These are phyloP conservation scores for Pichia phayaonensis DNA, from an alignment of 805 yeast species.

Conservation along the genomic window DNA sequence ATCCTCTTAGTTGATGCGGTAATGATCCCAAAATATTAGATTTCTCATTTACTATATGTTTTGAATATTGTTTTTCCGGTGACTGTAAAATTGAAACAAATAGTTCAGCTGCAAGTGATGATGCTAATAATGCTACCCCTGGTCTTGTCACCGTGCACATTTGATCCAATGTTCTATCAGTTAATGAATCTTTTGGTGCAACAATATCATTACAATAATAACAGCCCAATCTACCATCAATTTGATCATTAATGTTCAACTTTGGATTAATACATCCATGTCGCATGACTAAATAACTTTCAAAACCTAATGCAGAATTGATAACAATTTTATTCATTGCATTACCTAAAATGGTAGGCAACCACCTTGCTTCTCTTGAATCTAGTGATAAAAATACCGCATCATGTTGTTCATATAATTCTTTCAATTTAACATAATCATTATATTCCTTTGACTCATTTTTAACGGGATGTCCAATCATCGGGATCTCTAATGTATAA, in stretches of 20 bases:
- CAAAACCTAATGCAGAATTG: constrained; percentile 94
- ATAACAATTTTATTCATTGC: constrained; percentile 66
- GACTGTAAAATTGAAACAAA: constrained; percentile 69
- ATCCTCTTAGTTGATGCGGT: constrained; percentile 92
- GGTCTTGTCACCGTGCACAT: constrained; percentile 99
- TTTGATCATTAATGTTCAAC: constrained; percentile 18
- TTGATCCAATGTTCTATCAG: constrained; percentile 87
- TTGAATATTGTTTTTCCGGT: constrained; percentile 38
- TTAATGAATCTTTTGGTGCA: constrained; percentile 85
- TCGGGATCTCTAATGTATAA: constrained; percentile 68
- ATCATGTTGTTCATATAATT: constrained; percentile 62
- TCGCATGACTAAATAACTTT: constrained; percentile 89
- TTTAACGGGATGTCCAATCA: constrained; percentile 87
- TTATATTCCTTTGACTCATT: constrained; percentile 41
- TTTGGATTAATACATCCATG: constrained; percentile 53
- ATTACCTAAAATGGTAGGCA: constrained; percentile 81
- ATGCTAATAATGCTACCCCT: constrained; percentile 85
- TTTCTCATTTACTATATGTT: constrained; percentile 20
- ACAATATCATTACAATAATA: constrained; percentile 94
- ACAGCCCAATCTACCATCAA: constrained; percentile 63
- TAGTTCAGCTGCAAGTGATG: constrained; percentile 80
- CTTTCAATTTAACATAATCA: constrained; percentile 46
- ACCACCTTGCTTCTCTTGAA: constrained; percentile 93
- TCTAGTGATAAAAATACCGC: constrained; percentile 79
- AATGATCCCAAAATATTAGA: constrained; percentile 53